These are phyloP conservation scores for Puccinellia tenuiflora DNA, from an alignment of 176 grass and related monocot genomes.

Conservation along the genomic window DNA sequence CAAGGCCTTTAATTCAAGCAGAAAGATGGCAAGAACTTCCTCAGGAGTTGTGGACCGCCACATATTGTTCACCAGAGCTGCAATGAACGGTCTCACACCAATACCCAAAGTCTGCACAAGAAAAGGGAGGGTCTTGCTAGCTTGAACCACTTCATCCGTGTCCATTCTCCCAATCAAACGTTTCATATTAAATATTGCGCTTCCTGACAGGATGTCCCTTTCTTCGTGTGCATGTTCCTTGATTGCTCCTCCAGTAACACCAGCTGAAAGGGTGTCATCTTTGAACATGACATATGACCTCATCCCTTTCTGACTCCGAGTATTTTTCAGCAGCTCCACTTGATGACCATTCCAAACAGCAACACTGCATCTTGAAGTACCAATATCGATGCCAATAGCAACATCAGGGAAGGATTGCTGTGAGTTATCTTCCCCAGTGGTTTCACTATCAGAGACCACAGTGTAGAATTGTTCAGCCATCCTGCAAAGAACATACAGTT, in stretches of 20 bases:
- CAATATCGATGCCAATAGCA: conserved; percentile 69
- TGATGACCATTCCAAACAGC: conserved; percentile 59
- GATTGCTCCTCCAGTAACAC: conserved; percentile 43
- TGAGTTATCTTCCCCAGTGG: conserved; percentile 41
- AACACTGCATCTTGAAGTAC: conserved; percentile 70
- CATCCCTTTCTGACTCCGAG: conserved; percentile 61
- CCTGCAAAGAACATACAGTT: conserved; percentile 13
- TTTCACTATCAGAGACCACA: conserved; percentile 61
- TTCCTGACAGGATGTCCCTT: conserved; percentile 69
- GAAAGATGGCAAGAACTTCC: conserved; percentile 65
- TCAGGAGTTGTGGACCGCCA: conserved; percentile 69
- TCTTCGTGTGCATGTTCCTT: conserved; percentile 34
- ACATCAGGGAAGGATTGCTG: conserved; percentile 47
- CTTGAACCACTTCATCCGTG: conserved; percentile 69
- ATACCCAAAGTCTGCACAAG: conserved; percentile 67
- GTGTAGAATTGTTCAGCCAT: conserved; percentile 63
- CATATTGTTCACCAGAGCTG: conserved; percentile 65
- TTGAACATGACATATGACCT: conserved; percentile 78
- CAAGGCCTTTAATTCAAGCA: conserved; percentile 56
- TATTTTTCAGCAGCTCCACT: conserved; percentile 64
- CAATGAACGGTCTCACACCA: conserved; percentile 63
- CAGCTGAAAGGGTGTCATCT: conserved; percentile 56
- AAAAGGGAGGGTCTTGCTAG: conserved; percentile 60
- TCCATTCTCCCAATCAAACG: conserved; percentile 61
- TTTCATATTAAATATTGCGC: conserved; percentile 76